Evolutionary conservation across 1,284 basidiomycete genomes (phyloP), one percentile per base, ranked within the genome.

Genomic region (Ceratobasidium sp.): DNA sequence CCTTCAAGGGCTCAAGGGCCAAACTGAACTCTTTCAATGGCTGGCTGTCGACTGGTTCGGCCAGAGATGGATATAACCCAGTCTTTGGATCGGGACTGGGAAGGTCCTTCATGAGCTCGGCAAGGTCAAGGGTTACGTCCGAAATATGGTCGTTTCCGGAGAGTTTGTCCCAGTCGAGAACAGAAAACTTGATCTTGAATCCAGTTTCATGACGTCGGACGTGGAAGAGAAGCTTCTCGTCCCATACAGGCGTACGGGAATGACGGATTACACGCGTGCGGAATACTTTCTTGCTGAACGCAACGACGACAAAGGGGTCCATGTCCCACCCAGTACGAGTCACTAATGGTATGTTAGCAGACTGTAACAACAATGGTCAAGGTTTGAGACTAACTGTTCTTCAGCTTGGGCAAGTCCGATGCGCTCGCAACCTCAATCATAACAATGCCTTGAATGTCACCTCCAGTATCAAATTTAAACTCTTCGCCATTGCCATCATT

Each of bases 281-380:
- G 87, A 98, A 99, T 12, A 99, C 95, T 85, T 98, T 98, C 86
- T 97, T 97, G 51, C 97, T 95, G 81, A 99, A 99, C 1, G 95
- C 97, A 81, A 97, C 91, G 81, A 99, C 96, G 18, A 96, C 94
- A 83, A 98, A 99, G 0, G 97, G 97, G 83, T 99, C 97, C 97
- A 99, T 99, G 84, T 99, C 97, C 90, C 93, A 97, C 0, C 94
- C 94, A 0, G 91, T 94, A 1, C 93, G 90, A 2, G 92, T 95
- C 90, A 95, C 94, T 94, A 79, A 1, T 51, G 18, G 26, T 18
- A 60, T 46, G 9, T 55, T 73, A 46, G 75, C 76, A 58, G 28
- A 15, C 39, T 12, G n/a, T 49, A 3, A 46, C 39, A 2, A 20
- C 20, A n/a, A 44, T 39, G 10, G 9, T 12, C 53, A 20, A 51